Conservation (phyloP, 2,329 filamentous ascomycete species). For the Byssothecium circinans region DNA sequence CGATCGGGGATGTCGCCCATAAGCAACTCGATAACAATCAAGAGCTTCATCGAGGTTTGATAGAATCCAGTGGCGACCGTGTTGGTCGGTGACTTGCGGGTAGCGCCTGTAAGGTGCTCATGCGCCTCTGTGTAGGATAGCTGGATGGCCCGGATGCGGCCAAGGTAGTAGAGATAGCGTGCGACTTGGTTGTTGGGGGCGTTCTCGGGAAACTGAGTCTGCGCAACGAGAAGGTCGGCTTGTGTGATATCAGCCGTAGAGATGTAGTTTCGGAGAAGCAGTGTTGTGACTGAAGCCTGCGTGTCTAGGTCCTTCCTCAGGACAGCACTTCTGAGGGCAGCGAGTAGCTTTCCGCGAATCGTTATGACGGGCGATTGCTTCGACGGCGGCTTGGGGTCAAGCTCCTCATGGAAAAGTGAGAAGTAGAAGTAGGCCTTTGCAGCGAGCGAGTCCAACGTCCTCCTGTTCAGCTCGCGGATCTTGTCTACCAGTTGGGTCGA, state of each 20-base stretch:
- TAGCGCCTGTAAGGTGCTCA: constrained; percentile 88
- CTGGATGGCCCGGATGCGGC: constrained; percentile 94
- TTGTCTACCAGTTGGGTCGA: constrained; percentile 81
- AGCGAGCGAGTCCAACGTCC: constrained; percentile 89
- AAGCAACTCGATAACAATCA: constrained; percentile 91
- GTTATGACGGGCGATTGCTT: constrained; percentile 83
- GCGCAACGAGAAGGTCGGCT: constrained; percentile 91
- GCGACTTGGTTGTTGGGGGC: constrained; percentile 98
- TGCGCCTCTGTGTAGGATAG: constrained; percentile 96
- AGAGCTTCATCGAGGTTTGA: constrained; percentile 93
- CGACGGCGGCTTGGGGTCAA: constrained; percentile 83
- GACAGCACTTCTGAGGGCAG: constrained; percentile 90
- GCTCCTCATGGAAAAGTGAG: constrained; percentile 90
- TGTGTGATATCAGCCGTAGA: constrained; percentile 95
- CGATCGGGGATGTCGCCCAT: constrained; percentile 99
- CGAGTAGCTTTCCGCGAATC: constrained; percentile 82
- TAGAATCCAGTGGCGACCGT: constrained; percentile 90
- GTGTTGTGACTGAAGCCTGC: constrained; percentile 93
- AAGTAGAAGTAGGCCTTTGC: constrained; percentile 99
- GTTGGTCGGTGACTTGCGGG: constrained; percentile 90
- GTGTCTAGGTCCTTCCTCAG: constrained; percentile 95
- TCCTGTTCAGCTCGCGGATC: constrained; percentile 85
- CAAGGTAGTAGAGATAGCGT: constrained; percentile 94
- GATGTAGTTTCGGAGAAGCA: constrained; percentile 94
- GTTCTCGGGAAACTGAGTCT: constrained; percentile 91